Base-by-base conservation (phyloP, 805 yeast species). In the Zygosaccharomyces rouxii region DNA sequence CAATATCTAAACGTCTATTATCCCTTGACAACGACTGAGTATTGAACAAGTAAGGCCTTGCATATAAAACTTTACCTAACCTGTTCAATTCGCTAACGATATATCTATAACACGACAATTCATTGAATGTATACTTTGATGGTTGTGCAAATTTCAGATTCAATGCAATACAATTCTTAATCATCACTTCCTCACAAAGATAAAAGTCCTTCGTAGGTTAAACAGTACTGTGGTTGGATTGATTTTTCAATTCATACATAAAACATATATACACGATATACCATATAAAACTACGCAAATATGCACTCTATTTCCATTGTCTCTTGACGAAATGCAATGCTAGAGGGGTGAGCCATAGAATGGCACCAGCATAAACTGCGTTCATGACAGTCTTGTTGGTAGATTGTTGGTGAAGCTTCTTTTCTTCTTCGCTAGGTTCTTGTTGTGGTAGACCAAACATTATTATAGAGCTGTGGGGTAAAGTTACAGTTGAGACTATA, bases 291-390 rank as follows among this genome's bases (percentile, higher is more conserved):
- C 19, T 33, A 33, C 6, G 37, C 16, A 33, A 33, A n/a, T 16
- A 16, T 4, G 4, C 4, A 33, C 14, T 30, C 38, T 37, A 66
- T 57, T 64, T 61, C 66, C 67, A 63, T 55, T 66, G 70, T 44
- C 55, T 64, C 57, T 59, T 63, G 42, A 65, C 55, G 47, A 63
- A 64, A 37, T 64, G 57, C 66, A 68, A 64, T 28, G 62, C 58
- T 48, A 65, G 52, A 38, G 69, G 69, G 9, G 68, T 59, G 68
- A 66, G 48, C 76, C 76, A 85, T 60, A 85, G 74, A 19, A 81
- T 80, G 52, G 82, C 78, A 42, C 88, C 87, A 51, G 83, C 70
- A 55, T 76, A 66, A 40, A 80, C 81, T 21, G 90, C 87, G 41
- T 75, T 70, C 57, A 70, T 71, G 57, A 85, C 68, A 42, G 87